phyloP scores from a whole-genome alignment of 352 stramenopile species.

The Plasmopara muralis region DNA sequence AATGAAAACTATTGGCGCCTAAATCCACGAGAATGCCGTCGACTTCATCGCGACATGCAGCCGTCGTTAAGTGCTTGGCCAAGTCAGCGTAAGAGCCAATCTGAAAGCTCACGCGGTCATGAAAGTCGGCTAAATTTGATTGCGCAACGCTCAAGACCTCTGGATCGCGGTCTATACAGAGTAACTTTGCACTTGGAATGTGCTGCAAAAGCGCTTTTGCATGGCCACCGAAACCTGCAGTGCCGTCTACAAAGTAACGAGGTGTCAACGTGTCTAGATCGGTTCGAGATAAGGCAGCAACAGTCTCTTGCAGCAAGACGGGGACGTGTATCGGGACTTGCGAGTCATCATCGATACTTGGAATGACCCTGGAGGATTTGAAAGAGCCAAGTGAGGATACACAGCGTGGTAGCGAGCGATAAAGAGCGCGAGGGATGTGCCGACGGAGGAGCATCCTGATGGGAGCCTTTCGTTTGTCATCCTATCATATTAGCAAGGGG shows the following conservation, averaged over 20 bases:
- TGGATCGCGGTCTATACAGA: constrained; percentile 77
- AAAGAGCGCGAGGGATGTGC: constrained; percentile 3
- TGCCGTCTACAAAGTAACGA: constrained; percentile 70
- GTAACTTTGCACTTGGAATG: constrained; percentile 40
- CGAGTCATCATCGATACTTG: neutral
- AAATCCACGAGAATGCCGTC: constrained; percentile 74
- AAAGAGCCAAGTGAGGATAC: constrained; percentile 3
- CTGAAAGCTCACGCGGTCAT: constrained; percentile 44
- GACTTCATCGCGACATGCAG: constrained; percentile 42
- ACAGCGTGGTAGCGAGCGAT: neutral
- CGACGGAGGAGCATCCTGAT: constrained; percentile 9
- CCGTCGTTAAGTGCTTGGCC: constrained; percentile 24
- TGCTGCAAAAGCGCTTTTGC: constrained; percentile 49
- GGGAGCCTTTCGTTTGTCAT: neutral
- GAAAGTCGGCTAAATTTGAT: constrained; percentile 42
- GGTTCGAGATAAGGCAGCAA: constrained; percentile 23
- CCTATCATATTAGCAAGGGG: too few species aligned
- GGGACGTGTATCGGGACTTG: constrained; percentile 38
- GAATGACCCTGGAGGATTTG: constrained; percentile 3
- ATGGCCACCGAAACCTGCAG: constrained; percentile 62
- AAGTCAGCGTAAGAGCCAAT: constrained; percentile 61
- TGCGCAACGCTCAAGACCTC: constrained; percentile 56
- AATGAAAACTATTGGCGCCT: constrained; percentile 79
- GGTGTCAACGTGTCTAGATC: constrained; percentile 11
- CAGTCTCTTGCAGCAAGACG: constrained; percentile 52